Conservation (phyloP, 331 rosid genomes). For the Malus hybrid region DNA sequence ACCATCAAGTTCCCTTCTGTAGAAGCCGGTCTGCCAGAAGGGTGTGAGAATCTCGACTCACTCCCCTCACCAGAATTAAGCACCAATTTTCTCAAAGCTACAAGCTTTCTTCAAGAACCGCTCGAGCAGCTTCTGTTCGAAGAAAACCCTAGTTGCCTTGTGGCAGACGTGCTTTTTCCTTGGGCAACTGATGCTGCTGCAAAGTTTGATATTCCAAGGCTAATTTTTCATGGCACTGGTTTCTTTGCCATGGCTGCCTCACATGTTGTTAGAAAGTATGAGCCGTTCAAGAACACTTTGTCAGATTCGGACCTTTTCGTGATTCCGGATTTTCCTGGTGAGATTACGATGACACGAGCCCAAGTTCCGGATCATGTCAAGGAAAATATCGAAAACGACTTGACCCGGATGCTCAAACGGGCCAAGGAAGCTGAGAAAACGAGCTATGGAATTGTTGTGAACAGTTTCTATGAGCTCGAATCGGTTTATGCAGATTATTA, state of each 20-base stretch:
- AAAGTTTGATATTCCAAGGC: slow-evolving; percentile 35
- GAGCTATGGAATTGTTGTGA: slow-evolving; percentile 23
- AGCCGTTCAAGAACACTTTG: slow-evolving; percentile 29
- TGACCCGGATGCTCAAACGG: neutral
- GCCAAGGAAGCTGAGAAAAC: slow-evolving; percentile 3
- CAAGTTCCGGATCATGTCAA: neutral
- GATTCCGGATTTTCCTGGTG: slow-evolving; percentile 32
- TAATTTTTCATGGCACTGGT: slow-evolving; percentile 37
- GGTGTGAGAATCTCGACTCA: neutral
- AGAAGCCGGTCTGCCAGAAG: slow-evolving; percentile 6
- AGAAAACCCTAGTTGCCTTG: slow-evolving; percentile 25
- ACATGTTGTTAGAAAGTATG: slow-evolving; percentile 7
- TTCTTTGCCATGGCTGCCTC: slow-evolving; percentile 29
- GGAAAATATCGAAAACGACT: neutral
- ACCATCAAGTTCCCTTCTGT: neutral
- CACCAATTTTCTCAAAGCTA: neutral
- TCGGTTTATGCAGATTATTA: slow-evolving; percentile 25
- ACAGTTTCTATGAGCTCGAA: slow-evolving; percentile 31
- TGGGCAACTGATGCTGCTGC: slow-evolving; percentile 45
- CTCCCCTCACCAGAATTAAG: neutral
- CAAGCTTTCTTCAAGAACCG: slow-evolving; percentile 5
- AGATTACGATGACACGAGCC: slow-evolving; percentile 11
- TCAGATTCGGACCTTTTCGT: slow-evolving; percentile 35
- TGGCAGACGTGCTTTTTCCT: slow-evolving; percentile 36
- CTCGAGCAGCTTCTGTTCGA: slow-evolving; percentile 22